Evolutionary conservation across 352 stramenopile species (phyloP).

Genomic region (Pythium vanterpoolii): DNA sequence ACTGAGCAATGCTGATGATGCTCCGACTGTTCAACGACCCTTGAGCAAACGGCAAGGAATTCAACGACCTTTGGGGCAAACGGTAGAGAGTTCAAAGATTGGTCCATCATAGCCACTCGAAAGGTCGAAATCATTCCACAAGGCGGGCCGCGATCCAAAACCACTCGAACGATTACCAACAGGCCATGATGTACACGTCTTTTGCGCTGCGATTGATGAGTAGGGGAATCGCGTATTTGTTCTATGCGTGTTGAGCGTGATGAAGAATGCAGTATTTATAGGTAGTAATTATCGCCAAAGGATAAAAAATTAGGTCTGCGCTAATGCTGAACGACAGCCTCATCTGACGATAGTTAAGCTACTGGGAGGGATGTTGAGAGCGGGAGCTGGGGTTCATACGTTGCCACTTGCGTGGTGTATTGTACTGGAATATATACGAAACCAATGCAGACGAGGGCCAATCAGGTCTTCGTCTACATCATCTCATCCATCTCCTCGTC

Average conservation of each 20-base stretch:
- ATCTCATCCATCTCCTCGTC: slow-evolving; percentile 94
- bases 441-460: slow-evolving; percentile 41
- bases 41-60: too few relatives aligned
- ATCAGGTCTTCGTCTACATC: slow-evolving; percentile 74
- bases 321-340: slow-evolving; percentile 54
- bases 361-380: slow-evolving; percentile 26
- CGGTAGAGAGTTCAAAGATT: too few relatives aligned
- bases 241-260: neutral
- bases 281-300: slow-evolving; percentile 60
- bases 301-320: slow-evolving; percentile 55
- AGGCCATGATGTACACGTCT: too few relatives aligned
- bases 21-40: too few relatives aligned
- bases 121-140: too few relatives aligned
- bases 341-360: slow-evolving; percentile 65
- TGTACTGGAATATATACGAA: slow-evolving; percentile 60
- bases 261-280: slow-evolving; percentile 33
- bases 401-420: slow-evolving; percentile 49
- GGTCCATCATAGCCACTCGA: too few relatives aligned
- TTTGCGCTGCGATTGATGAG: neutral
- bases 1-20: too few relatives aligned
- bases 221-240: neutral
- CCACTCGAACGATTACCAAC: too few relatives aligned
- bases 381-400: slow-evolving; percentile 24
- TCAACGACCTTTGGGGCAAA: too few relatives aligned
- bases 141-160: too few relatives aligned